A percentile compares a stretch with the other conserved stretches of the same genome.
phyloP scores from a whole-genome alignment of 768 basidiomycete genomes.

The Tephrocybe sp. region DNA sequence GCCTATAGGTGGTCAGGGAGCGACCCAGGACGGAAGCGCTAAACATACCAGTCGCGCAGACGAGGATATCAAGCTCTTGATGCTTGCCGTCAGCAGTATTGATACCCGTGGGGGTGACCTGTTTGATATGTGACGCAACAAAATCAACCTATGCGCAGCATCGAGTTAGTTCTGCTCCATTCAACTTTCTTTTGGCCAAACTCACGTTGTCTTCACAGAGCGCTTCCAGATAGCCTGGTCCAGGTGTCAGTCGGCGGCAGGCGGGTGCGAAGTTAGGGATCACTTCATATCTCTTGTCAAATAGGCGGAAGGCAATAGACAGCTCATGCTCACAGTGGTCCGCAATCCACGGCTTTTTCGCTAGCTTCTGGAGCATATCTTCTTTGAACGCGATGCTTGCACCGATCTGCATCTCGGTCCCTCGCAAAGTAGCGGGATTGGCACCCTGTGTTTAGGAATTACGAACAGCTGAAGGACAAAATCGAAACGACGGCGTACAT shows the following conservation, averaged over 20 bases:
- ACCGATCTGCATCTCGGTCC: slow-evolving; percentile 35
- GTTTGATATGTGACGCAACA: slow-evolving; percentile 47
- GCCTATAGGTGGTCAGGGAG: slow-evolving; percentile 28
- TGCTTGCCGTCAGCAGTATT: slow-evolving; percentile 54
- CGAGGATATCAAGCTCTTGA: slow-evolving; percentile 56
- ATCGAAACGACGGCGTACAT: slow-evolving; percentile 32
- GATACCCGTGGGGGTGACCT: slow-evolving; percentile 54
- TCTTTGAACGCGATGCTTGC: slow-evolving; percentile 37
- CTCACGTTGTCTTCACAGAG: slow-evolving; percentile 61
- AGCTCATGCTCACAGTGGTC: slow-evolving; percentile 44
- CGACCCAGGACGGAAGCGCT: not conserved
- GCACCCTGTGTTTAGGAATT: slow-evolving; percentile 23
- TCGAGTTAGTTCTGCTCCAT: not conserved
- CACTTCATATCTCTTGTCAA: slow-evolving; percentile 32
- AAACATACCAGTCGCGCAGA: slow-evolving; percentile 59
- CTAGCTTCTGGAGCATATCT: slow-evolving; percentile 50
- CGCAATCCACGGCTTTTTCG: slow-evolving; percentile 60
- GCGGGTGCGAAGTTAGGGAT: slow-evolving; percentile 58
- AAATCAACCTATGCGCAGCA: slow-evolving; percentile 47
- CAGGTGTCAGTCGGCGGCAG: slow-evolving; percentile 67
- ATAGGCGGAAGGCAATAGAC: not conserved
- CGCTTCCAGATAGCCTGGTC: slow-evolving; percentile 68
- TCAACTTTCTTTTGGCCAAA: not conserved
- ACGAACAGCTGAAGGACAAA: not conserved
- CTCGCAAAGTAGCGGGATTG: slow-evolving; percentile 41